Conservation (phyloP, 768 basidiomycete species). For the Boletus rubroflammeus region DNA sequence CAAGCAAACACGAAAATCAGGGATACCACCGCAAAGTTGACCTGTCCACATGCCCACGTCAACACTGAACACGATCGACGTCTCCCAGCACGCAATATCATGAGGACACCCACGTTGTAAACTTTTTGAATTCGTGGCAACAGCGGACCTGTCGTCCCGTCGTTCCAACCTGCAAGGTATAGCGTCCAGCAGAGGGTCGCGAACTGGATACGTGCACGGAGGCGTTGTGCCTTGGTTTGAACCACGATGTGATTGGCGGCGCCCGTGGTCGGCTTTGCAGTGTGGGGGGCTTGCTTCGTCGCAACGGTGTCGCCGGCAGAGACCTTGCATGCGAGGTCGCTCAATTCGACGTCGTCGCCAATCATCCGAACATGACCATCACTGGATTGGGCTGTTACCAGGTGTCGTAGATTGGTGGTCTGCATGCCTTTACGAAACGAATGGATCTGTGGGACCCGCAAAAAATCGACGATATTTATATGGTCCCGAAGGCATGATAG, state of each 20-base stretch:
- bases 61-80: not conserved
- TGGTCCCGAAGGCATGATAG: not conserved
- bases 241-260: not conserved
- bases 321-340: slow-evolving; percentile 1
- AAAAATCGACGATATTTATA: not conserved
- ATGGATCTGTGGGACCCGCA: not conserved
- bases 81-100: not conserved
- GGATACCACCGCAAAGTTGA: slow-evolving; percentile 40
- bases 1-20: slow-evolving; percentile 43
- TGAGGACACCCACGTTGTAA: slow-evolving; percentile 29
- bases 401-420: slow-evolving; percentile 9
- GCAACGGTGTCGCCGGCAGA: not conserved
- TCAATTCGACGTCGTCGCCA: slow-evolving; percentile 5
- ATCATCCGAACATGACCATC: not conserved
- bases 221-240: slow-evolving; percentile 20
- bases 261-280: not conserved
- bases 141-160: slow-evolving; percentile 37
- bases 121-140: slow-evolving; percentile 37
- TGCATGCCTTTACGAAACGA: slow-evolving; percentile 12
- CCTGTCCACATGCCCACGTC: slow-evolving; percentile 18
- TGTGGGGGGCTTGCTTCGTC: not conserved
- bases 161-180: slow-evolving; percentile 39
- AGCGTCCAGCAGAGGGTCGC: slow-evolving; percentile 33
- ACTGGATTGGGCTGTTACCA: not conserved
- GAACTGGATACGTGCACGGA: slow-evolving; percentile 31